phyloP scores from a whole-genome alignment of 495 filamentous ascomycete species.

The Diplogelasinospora grovesii region DNA sequence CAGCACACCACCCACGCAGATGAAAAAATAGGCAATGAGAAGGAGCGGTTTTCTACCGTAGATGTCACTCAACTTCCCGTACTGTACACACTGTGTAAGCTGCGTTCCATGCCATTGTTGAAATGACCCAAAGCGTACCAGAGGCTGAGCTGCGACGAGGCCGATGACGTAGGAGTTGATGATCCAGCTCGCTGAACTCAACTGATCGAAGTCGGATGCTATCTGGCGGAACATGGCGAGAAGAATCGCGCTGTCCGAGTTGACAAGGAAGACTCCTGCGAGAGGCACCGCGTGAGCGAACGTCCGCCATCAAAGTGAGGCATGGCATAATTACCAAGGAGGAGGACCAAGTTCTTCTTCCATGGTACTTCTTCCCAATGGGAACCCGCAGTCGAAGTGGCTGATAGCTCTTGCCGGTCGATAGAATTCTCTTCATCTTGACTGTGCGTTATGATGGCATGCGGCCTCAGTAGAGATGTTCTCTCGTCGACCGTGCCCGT shows the following conservation, averaged over 20 bases:
- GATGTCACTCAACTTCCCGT: slow-evolving; percentile 13
- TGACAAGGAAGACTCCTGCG: slow-evolving; percentile 16
- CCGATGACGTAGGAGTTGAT: slow-evolving; percentile 13
- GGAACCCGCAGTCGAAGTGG: slow-evolving; percentile 3
- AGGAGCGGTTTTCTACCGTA: slow-evolving; percentile 16
- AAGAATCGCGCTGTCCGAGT: slow-evolving; percentile 14
- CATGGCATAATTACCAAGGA: slow-evolving; percentile 8
- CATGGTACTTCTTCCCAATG: slow-evolving; percentile 4
- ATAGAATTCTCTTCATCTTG: slow-evolving; percentile 3
- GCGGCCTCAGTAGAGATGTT: too few relatives aligned
- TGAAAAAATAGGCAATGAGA: slow-evolving; percentile 3
- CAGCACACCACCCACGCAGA: slow-evolving; percentile 6
- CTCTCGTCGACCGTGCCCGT: too few relatives aligned
- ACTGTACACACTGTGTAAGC: slow-evolving; percentile 2
- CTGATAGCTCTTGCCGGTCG: background rate
- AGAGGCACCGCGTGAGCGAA: too few relatives aligned
- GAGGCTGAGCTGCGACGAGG: slow-evolving; percentile 8
- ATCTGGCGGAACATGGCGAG: slow-evolving; percentile 15
- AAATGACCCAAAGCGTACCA: too few relatives aligned
- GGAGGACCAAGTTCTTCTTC: slow-evolving; percentile 12
- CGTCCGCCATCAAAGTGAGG: background rate
- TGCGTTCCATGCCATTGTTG: too few relatives aligned
- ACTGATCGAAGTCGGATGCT: slow-evolving; percentile 11
- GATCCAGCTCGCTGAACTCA: slow-evolving; percentile 14
- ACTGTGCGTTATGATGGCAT: too few relatives aligned